phyloP scores from a whole-genome alignment of 805 yeast genomes.

The Lipomyces starkeyi region DNA sequence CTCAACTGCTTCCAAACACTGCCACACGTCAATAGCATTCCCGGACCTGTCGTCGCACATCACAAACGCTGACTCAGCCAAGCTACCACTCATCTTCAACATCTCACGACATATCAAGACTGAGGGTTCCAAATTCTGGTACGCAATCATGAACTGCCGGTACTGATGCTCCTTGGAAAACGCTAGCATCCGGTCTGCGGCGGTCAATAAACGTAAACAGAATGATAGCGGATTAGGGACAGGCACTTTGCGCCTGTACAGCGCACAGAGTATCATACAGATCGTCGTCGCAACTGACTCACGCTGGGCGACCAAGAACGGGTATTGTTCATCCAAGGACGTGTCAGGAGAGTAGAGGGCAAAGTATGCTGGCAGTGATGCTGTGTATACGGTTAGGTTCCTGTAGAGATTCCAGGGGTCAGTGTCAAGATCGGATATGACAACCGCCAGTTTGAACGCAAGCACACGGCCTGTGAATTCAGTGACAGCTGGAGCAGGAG shows the following conservation, averaged over 20 bases:
- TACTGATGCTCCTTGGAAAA: slow-evolving; percentile 27
- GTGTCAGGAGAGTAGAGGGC: slow-evolving; percentile 34
- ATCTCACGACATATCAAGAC: slow-evolving; percentile 37
- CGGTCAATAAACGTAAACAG: slow-evolving; percentile 33
- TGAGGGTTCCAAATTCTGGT: slow-evolving; percentile 32
- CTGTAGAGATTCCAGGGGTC: slow-evolving; percentile 30
- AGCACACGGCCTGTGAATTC: slow-evolving; percentile 28
- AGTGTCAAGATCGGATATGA: slow-evolving; percentile 27
- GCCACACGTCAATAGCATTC: slow-evolving; percentile 30
- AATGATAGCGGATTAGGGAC: slow-evolving; percentile 34
- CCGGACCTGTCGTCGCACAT: slow-evolving; percentile 30
- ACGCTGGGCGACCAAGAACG: slow-evolving; percentile 28
- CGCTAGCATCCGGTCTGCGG: slow-evolving; percentile 27
- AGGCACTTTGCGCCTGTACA: slow-evolving; percentile 31
- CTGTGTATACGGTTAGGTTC: slow-evolving; percentile 28
- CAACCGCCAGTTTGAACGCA: slow-evolving; percentile 20
- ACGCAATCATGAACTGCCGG: slow-evolving; percentile 37
- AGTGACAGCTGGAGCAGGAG: slow-evolving; percentile 19
- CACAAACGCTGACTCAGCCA: slow-evolving; percentile 31
- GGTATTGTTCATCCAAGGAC: slow-evolving; percentile 27
- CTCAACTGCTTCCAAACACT: slow-evolving; percentile 33
- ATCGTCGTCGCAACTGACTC: slow-evolving; percentile 32
- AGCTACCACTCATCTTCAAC: slow-evolving; percentile 29
- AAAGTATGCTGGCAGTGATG: slow-evolving; percentile 33
- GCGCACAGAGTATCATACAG: slow-evolving; percentile 35